Percentiles rank a stretch among this genome's conserved stretches.
Conservation (phyloP, 2,329 filamentous ascomycete species). For the Fusarium albidum region DNA sequence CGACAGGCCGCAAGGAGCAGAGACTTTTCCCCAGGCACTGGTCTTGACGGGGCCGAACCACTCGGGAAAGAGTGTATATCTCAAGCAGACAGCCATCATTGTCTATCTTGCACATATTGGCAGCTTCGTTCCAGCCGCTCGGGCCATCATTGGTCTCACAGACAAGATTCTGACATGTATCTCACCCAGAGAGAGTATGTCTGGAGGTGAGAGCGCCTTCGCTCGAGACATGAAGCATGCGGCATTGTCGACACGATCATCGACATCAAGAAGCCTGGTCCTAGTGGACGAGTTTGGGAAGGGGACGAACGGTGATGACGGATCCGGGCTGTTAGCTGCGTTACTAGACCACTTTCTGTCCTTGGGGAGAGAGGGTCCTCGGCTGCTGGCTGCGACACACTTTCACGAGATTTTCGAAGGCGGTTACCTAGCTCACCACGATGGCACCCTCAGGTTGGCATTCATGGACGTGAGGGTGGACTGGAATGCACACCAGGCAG, state of each 20-base stretch:
- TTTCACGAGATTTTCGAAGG: constrained; percentile 78
- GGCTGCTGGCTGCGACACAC: constrained; percentile 69
- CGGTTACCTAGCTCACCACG: constrained; percentile 59
- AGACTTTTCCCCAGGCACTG: constrained; percentile 64
- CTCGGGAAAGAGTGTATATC: constrained; percentile 94
- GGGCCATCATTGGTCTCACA: constrained; percentile 82
- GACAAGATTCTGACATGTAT: constrained; percentile 93
- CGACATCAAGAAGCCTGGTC: constrained; percentile 79
- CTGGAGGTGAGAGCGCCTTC: constrained; percentile 68
- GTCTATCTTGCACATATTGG: constrained; percentile 93
- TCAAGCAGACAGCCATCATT: constrained; percentile 92
- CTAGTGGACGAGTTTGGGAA: constrained; percentile 93
- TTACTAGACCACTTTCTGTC: constrained; percentile 64
- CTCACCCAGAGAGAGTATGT: constrained; percentile 73
- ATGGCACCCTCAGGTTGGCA: constrained; percentile 66
- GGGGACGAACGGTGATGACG: constrained; percentile 66
- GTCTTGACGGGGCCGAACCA: constrained; percentile 94
- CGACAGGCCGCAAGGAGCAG: background rate
- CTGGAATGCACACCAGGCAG: constrained; percentile 54
- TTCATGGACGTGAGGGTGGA: constrained; percentile 78
- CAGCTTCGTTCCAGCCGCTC: constrained; percentile 85
- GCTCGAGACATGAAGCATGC: constrained; percentile 88
- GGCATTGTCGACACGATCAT: constrained; percentile 76
- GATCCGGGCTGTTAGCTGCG: constrained; percentile 65
- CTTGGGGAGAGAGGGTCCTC: constrained; percentile 57